Evolutionary conservation across 139 green algal genomes (phyloP), one percentile per base, ranked within the genome.

Genomic region (Picochlorum sp.): DNA sequence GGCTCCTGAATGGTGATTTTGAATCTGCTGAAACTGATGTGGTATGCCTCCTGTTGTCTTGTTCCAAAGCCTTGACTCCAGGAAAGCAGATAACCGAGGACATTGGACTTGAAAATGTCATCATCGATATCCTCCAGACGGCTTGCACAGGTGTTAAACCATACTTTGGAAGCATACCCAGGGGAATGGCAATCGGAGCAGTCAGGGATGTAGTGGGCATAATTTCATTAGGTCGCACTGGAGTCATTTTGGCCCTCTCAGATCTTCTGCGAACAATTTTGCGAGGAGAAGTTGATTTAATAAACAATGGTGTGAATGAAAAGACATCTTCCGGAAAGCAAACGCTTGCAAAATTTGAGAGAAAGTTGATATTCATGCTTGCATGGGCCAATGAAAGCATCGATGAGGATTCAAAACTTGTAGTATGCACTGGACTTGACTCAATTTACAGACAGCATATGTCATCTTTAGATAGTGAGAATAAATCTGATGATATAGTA

Each of bases 301-400:
- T 28, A n/a, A 18, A 9, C 11, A n/a, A n/a, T 23, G 32, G 16
- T 37, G 21, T 30, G 20, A 47, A 62, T 21, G 24, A 24, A 20
- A 46, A 7, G 7, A 30, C 9, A 15, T 57, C 50, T 15, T 23
- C n/a, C 15, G 9, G 14, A 20, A 46, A 62, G 16, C 32, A 28
- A 8, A 23, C 15, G 8, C 45, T 62, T 18, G 62, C 61, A 61
- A 32, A 20, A 32, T 18, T 79, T 34, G 64, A 74, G 52, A 73
- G 62, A 20, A 86, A 86, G 72, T 56, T 86, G 56, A 16, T 72
- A 8, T 89, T 87, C 65, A 69, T 89, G 13, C 41, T 75, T 9
- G 60, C 65, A 1, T 89, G 83, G 83, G 78, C 75, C 20, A 89
- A 88, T 37, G 75, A 85, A 69, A 26, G 16, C n/a, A 72, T 69